Conservation (phyloP, 2,329 filamentous ascomycete genomes). For the Cercospora berteroae region DNA sequence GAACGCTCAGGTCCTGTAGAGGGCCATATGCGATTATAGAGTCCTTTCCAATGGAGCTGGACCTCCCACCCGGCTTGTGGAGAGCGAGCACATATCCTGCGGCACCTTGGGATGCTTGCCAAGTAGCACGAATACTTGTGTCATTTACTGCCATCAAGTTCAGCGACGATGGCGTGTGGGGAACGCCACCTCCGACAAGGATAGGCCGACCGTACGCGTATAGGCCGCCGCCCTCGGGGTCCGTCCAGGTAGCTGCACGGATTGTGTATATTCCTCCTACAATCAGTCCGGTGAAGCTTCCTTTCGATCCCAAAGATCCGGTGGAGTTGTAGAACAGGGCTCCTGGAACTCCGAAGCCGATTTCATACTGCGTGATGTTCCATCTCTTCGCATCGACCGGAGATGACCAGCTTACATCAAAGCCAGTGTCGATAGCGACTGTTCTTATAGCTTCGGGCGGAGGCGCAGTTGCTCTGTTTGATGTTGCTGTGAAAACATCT, state of each 20-base stretch:
- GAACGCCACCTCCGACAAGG: background rate
- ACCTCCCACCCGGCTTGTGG: background rate
- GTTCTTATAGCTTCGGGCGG: background rate
- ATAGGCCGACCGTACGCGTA: background rate
- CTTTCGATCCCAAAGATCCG: background rate
- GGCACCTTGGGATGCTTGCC: background rate
- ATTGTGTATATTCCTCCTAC: background rate
- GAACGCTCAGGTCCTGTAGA: background rate
- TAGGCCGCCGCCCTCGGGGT: background rate
- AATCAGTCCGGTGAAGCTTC: background rate
- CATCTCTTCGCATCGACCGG: background rate
- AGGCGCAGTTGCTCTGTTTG: background rate
- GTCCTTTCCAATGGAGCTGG: background rate
- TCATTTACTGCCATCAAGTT: background rate
- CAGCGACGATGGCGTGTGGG: background rate
- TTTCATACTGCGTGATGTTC: constrained; percentile 6
- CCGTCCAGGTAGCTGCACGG: background rate
- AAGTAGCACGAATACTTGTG: background rate
- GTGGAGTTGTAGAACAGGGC: background rate
- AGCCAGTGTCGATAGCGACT: background rate
- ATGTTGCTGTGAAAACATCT: background rate
- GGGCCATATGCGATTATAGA: background rate
- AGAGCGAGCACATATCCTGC: background rate
- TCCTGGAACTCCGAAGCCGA: background rate
- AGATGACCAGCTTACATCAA: background rate